Base-by-base conservation (phyloP, 2,329 filamentous ascomycete species). In the Albophoma yamanashiensis region DNA sequence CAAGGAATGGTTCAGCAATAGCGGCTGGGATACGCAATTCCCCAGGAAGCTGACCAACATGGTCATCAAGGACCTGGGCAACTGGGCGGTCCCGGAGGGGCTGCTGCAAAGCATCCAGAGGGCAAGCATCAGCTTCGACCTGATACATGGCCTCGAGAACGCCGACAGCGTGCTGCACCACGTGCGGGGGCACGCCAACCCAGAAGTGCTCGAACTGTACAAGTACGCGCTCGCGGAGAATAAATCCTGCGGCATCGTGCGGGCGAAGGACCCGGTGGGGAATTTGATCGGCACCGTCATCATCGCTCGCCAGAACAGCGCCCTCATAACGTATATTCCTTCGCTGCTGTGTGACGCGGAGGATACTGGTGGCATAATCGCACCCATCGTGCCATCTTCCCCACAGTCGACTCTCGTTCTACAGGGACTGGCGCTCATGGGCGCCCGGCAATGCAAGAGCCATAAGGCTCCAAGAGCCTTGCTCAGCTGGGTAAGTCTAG, bases 1-100 rank as follows among this genome's bases (percentile, higher is more conserved):
- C 45, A 83, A 81, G 64, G 85, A 89, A 53, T 97, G 92, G 92
- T 96, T 97, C 71, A 84, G 87, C n/a, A 90, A 88, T 64, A 82
- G 92, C 55, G 92, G 93, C 17, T 97, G 92, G 92, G 92, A 95
- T 67, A 88, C 79, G 0, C 78, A 82, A 55, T 84, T 83, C 61
- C 81, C 82, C 3, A 77, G 79, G 14, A 77, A 80, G 17, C 67
- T 85, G 25, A 79, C 78, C 67, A 92, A 88, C 70, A 87, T 95
- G 80, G 76, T 86, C 3, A 87, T 94, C 56, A 82, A 83, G 42
- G 88, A 91, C 65, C 76, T 95, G n/a, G 73, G 79, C 31, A 81
- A 79, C 15, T 96, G 91, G 91, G 76, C 79, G 7, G 85, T 89
- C 8, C 91, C 91, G 0, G 87, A 92, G 45, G 89, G 89, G 0